These are phyloP conservation scores for Talaromyces sp. DNA, from an alignment of 2,329 filamentous ascomycete genomes.

Conservation along the genomic window DNA sequence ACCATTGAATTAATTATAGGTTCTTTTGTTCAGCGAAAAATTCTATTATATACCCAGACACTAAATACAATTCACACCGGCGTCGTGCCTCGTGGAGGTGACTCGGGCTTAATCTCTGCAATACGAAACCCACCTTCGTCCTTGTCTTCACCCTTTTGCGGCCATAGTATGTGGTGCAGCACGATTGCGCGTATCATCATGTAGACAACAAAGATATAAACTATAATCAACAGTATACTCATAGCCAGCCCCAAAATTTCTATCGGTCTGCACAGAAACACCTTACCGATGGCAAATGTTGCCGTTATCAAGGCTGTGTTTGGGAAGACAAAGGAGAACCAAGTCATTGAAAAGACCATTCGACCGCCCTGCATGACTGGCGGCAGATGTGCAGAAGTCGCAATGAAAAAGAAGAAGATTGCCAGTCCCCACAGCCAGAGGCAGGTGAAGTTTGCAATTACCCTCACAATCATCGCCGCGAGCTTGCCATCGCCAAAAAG, in stretches of 20 bases:
- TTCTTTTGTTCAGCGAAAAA: too few species aligned
- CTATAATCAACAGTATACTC: constrained; percentile 57
- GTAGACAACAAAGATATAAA: constrained; percentile 62
- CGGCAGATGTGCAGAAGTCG: constrained; percentile 68
- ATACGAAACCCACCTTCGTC: constrained; percentile 55
- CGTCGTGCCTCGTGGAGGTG: constrained; percentile 10
- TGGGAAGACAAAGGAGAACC: constrained; percentile 78
- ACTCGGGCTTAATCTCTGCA: constrained; percentile 21
- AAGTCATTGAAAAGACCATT: constrained; percentile 76
- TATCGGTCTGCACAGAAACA: constrained; percentile 55
- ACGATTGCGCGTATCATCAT: constrained; percentile 67
- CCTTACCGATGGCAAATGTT: constrained; percentile 63
- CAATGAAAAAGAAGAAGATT: constrained; percentile 78
- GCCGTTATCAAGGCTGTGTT: constrained; percentile 70
- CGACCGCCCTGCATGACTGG: constrained; percentile 51
- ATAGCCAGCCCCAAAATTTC: constrained; percentile 63
- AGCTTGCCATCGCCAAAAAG: constrained; percentile 55
- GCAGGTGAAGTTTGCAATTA: constrained; percentile 57
- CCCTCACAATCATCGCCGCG: constrained; percentile 49
- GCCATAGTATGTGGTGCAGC: constrained; percentile 67
- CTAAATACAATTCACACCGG: constrained; percentile 12
- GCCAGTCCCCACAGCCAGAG: constrained; percentile 81
- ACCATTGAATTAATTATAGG: too few species aligned
- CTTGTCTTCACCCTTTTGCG: constrained; percentile 61
- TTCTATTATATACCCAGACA: not conserved